Evolutionary conservation across 495 filamentous ascomycete species (phyloP).

Genomic region (Neurospora terricola): DNA sequence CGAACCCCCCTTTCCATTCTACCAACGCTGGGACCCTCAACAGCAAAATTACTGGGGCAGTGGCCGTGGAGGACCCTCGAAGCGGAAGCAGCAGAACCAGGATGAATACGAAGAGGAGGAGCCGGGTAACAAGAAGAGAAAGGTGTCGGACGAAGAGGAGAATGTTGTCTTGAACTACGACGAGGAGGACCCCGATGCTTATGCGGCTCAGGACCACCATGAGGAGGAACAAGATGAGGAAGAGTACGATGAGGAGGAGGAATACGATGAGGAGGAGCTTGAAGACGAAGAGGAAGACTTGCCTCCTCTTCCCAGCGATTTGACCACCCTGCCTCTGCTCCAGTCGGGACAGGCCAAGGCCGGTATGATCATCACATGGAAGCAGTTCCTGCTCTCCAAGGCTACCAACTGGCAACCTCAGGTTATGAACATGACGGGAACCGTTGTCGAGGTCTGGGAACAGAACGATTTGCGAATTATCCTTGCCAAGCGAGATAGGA

Average conservation of each 20-base stretch:
- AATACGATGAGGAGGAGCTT: constrained; percentile 18
- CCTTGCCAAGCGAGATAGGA: constrained; percentile 61
- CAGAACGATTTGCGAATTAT: constrained; percentile 42
- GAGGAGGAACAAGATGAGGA: constrained; percentile 18
- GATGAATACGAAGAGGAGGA: constrained; percentile 23
- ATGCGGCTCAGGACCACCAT: constrained; percentile 22
- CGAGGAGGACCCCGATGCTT: constrained; percentile 25
- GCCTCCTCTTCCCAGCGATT: constrained; percentile 56
- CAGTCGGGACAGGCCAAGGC: constrained; percentile 39
- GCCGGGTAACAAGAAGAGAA: constrained; percentile 39
- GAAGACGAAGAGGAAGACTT: constrained; percentile 46
- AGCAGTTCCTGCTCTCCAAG: constrained; percentile 61
- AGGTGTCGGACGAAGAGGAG: constrained; percentile 22
- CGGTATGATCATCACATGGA: constrained; percentile 73
- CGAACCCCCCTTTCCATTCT: constrained; percentile 81
- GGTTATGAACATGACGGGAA: constrained; percentile 56
- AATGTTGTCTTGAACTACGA: constrained; percentile 42
- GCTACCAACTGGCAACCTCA: constrained; percentile 70
- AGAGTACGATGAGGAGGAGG: constrained; percentile 29
- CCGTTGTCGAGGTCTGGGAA: constrained; percentile 43
- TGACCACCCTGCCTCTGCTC: constrained; percentile 44
- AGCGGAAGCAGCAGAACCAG: constrained; percentile 32
- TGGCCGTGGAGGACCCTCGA: constrained; percentile 27
- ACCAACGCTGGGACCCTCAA: constrained; percentile 77
- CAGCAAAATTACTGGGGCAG: constrained; percentile 38